A percentile compares a stretch with the other conserved stretches of the same genome.
Evolutionary conservation across 148 eudicot genomes (phyloP).

Genomic region (Tetragonia tetragonoides): DNA sequence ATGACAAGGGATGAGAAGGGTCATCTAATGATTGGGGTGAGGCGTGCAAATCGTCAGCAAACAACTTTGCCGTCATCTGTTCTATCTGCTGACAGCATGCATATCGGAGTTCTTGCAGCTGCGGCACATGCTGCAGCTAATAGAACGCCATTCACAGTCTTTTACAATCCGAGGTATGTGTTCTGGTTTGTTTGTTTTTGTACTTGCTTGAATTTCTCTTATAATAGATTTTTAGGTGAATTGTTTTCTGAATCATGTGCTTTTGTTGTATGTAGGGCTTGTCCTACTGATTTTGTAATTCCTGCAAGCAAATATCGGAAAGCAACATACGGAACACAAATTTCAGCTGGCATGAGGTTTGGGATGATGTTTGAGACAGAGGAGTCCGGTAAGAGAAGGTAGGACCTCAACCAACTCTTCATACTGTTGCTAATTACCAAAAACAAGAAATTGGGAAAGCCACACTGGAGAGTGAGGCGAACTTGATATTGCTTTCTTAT

Average conservation of each 20-base stretch:
- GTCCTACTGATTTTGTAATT: constrained; percentile 93
- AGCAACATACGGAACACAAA: constrained; percentile 71
- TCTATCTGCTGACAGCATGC: constrained; percentile 97
- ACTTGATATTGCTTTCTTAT: neutral
- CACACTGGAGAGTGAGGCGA: neutral
- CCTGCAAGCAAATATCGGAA: constrained; percentile 75
- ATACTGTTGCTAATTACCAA: neutral
- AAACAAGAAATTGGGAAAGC: neutral
- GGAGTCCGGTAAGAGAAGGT: constrained; percentile 92
- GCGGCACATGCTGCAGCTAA: constrained; percentile 96
- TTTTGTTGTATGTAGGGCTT: constrained; percentile 59
- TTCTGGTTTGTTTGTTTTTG: neutral
- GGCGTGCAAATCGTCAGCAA: constrained; percentile 92
- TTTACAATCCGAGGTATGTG: constrained; percentile 84
- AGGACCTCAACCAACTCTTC: neutral
- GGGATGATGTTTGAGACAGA: constrained; percentile 99
- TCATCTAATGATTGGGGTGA: constrained; percentile 80
- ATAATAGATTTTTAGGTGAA: neutral
- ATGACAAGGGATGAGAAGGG: constrained; percentile 75
- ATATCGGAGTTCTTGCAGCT: constrained; percentile 97
- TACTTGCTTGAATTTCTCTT: neutral
- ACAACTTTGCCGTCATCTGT: constrained; percentile 90
- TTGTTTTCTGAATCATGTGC: neutral
- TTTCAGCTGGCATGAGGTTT: constrained; percentile 89
- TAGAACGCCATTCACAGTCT: constrained; percentile 72